phyloP scores from a whole-genome alignment of 2,329 filamentous ascomycete genomes.

The Colletotrichum agaves region DNA sequence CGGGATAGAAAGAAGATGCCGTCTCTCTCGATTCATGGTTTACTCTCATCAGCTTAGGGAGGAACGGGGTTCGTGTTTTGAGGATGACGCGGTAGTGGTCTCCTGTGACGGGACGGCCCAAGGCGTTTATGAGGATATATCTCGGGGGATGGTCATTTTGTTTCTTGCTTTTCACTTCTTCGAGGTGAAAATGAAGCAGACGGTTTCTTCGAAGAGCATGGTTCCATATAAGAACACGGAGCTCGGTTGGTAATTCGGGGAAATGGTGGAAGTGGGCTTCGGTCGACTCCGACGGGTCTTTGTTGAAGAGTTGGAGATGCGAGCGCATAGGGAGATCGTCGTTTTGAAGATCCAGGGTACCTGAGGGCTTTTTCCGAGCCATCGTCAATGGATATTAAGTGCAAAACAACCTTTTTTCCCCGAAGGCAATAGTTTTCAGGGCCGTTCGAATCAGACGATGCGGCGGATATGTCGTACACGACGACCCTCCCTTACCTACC shows the following conservation, averaged over 20 bases:
- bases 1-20: slow-evolving; percentile 8
- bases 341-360: neutral
- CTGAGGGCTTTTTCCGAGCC: neutral
- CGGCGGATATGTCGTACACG: too few species aligned
- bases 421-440: too few species aligned
- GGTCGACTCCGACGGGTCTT: neutral
- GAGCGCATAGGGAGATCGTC: slow-evolving; percentile 12
- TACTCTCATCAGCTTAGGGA: neutral
- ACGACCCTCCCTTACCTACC: too few species aligned
- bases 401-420: too few species aligned
- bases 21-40: slow-evolving; percentile 7
- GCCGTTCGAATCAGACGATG: too few species aligned
- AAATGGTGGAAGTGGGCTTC: neutral
- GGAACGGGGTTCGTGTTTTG: neutral
- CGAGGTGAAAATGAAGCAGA: neutral
- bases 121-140: neutral
- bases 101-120: neutral
- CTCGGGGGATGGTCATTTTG: neutral
- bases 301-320: slow-evolving; percentile 30
- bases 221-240: slow-evolving; percentile 14
- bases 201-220: slow-evolving; percentile 15
- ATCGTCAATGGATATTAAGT: too few species aligned
- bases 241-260: neutral
- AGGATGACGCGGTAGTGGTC: slow-evolving; percentile 13
- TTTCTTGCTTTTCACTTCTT: neutral